phyloP scores from a whole-genome alignment of 352 stramenopile species.

The Phytopythium vexans region DNA sequence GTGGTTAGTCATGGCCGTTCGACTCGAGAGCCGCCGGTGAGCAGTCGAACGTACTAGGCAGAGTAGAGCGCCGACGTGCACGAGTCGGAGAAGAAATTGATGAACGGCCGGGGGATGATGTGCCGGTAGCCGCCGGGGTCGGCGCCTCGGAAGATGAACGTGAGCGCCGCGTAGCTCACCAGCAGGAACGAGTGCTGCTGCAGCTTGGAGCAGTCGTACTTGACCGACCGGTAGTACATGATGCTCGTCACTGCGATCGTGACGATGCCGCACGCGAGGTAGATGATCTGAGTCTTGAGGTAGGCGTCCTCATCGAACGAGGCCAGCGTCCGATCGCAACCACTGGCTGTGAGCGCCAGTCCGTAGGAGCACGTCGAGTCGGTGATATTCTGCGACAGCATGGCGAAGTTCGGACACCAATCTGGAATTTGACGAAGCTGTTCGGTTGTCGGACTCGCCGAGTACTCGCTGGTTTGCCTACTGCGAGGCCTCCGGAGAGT shows the following conservation, averaged over 20 bases:
- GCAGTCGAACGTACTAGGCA: conserved; percentile 18
- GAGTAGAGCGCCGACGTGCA: conserved; percentile 32
- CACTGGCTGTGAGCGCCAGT: conserved; percentile 11
- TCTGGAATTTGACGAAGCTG: too few species aligned
- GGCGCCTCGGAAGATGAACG: conserved; percentile 18
- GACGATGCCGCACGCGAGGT: conserved; percentile 9
- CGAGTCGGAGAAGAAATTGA: conserved; percentile 22
- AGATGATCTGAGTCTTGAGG: conserved; percentile 16
- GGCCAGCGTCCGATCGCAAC: conserved; percentile 16
- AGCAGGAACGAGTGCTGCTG: conserved; percentile 23
- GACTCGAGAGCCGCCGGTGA: background rate
- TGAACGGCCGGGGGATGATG: conserved; percentile 19
- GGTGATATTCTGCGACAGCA: conserved; percentile 24
- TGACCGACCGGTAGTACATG: conserved; percentile 15
- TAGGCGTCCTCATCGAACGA: conserved; percentile 17
- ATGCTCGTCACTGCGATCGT: conserved; percentile 8
- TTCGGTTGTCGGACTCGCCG: too few species aligned
- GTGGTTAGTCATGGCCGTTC: background rate
- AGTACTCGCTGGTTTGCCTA: too few species aligned
- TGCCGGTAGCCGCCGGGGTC: conserved; percentile 25
- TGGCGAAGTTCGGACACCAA: background rate
- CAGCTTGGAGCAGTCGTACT: conserved; percentile 17
- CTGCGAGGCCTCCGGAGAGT: too few species aligned
- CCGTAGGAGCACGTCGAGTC: conserved; percentile 21
- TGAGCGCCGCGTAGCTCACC: conserved; percentile 22